Evolutionary conservation across 2,329 filamentous ascomycete species (phyloP).

Genomic region (Microdochium bolleyi): DNA sequence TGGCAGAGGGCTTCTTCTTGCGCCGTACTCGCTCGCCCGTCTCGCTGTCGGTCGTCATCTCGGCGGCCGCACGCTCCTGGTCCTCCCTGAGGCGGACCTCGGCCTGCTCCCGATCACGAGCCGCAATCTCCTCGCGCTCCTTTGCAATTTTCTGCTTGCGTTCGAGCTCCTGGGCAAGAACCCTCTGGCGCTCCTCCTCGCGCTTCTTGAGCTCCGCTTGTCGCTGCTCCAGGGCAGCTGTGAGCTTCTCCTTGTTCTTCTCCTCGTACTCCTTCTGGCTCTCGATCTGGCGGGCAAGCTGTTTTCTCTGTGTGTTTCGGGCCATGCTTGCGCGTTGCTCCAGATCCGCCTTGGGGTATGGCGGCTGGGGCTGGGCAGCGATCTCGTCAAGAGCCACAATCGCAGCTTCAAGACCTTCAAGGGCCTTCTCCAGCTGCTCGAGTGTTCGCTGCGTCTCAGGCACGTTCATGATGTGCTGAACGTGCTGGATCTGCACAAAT

Average conservation of each 20-base stretch:
- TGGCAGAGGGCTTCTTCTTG: slow-evolving; percentile 54
- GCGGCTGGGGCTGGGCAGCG: slow-evolving; percentile 57
- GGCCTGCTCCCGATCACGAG: slow-evolving; percentile 65
- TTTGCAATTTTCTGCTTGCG: slow-evolving; percentile 75
- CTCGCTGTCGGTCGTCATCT: slow-evolving; percentile 74
- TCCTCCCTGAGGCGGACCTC: slow-evolving; percentile 67
- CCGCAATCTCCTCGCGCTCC: slow-evolving; percentile 74
- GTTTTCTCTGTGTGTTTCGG: slow-evolving; percentile 85
- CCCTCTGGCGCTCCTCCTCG: slow-evolving; percentile 66
- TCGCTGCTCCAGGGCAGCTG: slow-evolving; percentile 69
- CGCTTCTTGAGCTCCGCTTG: slow-evolving; percentile 72
- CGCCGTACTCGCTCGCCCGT: slow-evolving; percentile 75
- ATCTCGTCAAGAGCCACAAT: slow-evolving; percentile 65
- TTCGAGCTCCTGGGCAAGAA: slow-evolving; percentile 62
- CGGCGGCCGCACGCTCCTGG: slow-evolving; percentile 58
- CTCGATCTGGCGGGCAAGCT: slow-evolving; percentile 77
- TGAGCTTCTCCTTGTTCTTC: slow-evolving; percentile 82
- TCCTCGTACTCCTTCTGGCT: slow-evolving; percentile 88
- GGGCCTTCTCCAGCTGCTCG: slow-evolving; percentile 72
- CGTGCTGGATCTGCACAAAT: slow-evolving; percentile 93
- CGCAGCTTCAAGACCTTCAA: slow-evolving; percentile 73
- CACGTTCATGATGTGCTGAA: slow-evolving; percentile 68
- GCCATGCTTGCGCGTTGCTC: slow-evolving; percentile 98
- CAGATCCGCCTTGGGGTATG: slow-evolving; percentile 83
- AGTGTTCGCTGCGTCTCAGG: slow-evolving; percentile 70